A percentile compares a stretch with the other conserved stretches of the same genome.
phyloP scores from a whole-genome alignment of 2,329 filamentous ascomycete species.

The Phialophora macrospora region DNA sequence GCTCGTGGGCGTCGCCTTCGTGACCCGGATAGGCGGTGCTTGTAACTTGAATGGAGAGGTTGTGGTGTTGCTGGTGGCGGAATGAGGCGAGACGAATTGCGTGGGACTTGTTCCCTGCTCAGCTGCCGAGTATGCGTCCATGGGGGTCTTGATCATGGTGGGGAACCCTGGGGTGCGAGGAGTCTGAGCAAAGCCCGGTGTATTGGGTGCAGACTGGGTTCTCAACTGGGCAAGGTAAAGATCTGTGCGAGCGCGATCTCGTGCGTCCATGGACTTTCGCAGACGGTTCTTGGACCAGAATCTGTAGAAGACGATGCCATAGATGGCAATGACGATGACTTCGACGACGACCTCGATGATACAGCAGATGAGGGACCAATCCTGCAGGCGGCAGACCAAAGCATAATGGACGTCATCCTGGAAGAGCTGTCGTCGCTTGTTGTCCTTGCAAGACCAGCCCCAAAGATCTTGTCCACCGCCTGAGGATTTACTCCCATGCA shows the following conservation, averaged over 20 bases:
- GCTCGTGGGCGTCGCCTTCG: slow-evolving; percentile 74
- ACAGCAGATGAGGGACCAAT: slow-evolving; percentile 95
- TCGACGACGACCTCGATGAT: slow-evolving; percentile 96
- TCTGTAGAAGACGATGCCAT: slow-evolving; percentile 93
- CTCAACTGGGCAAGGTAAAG: slow-evolving; percentile 86
- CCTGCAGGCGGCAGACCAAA: slow-evolving; percentile 89
- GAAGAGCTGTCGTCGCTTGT: slow-evolving; percentile 78
- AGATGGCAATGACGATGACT: slow-evolving; percentile 86
- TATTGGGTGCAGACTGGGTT: slow-evolving; percentile 90
- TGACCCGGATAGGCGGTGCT: slow-evolving; percentile 78
- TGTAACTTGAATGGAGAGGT: slow-evolving; percentile 79
- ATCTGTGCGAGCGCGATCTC: slow-evolving; percentile 91
- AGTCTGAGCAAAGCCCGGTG: slow-evolving; percentile 81
- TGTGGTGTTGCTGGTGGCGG: slow-evolving; percentile 55
- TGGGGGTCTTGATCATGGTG: slow-evolving; percentile 16
- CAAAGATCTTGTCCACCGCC: slow-evolving; percentile 86
- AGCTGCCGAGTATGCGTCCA: slow-evolving; percentile 40
- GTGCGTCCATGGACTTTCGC: slow-evolving; percentile 93
- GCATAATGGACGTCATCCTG: slow-evolving; percentile 81
- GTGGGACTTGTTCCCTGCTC: slow-evolving; percentile 58
- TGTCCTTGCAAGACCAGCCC: slow-evolving; percentile 97
- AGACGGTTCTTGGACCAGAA: slow-evolving; percentile 96
- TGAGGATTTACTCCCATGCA: slow-evolving; percentile 77
- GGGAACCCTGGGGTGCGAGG: slow-evolving; percentile 55
- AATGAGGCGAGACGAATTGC: slow-evolving; percentile 63